Percentiles rank a stretch among this genome's conserved stretches.
phyloP scores from a whole-genome alignment of 2,329 filamentous ascomycete species.

The Pseudogymnoascus sp. region DNA sequence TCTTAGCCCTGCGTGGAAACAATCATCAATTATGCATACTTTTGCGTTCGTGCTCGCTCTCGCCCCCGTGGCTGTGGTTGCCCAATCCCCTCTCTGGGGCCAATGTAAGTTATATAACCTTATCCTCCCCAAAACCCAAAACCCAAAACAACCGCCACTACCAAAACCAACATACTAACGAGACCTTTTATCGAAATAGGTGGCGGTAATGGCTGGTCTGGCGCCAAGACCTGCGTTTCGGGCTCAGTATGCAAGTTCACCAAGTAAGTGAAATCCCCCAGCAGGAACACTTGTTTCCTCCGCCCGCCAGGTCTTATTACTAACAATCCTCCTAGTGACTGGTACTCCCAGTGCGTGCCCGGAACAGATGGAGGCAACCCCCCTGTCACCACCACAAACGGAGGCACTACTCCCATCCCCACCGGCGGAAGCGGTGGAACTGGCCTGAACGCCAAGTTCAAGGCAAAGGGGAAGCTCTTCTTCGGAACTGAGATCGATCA shows the following conservation, averaged over 20 bases:
- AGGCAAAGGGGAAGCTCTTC: conserved; percentile 57
- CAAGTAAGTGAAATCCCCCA: neutral
- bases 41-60: neutral
- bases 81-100: neutral
- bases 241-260: neutral
- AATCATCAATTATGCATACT: neutral
- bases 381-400: neutral
- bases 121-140: too few relatives aligned
- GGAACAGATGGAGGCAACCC: conserved; percentile 6
- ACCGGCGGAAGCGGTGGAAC: conserved; percentile 20
- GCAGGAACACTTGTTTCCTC: neutral
- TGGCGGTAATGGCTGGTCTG: neutral
- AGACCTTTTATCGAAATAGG: neutral
- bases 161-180: neutral
- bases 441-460: conserved; percentile 48
- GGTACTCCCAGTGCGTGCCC: conserved; percentile 14
- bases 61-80: neutral
- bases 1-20: neutral
- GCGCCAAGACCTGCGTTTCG: neutral
- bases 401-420: neutral
- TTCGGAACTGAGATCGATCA: conserved; percentile 51
- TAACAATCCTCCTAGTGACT: neutral
- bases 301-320: neutral
- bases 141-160: neutral
- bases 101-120: neutral